Percentiles rank a stretch among this genome's conserved stretches.
Conservation (phyloP, 805 yeast species). For the Schwanniomyces occidentalis region DNA sequence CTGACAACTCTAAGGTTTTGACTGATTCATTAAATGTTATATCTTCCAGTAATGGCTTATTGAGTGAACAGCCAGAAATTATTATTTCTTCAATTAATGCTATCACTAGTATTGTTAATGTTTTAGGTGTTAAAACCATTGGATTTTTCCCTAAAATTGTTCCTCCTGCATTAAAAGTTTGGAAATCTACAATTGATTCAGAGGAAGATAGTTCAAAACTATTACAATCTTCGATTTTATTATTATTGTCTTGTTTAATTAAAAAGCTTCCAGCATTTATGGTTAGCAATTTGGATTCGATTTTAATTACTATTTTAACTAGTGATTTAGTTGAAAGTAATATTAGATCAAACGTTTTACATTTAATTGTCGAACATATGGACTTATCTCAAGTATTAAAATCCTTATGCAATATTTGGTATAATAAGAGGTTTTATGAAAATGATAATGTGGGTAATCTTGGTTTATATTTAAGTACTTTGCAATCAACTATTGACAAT, state of each 20-base stretch:
- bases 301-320: conserved; percentile 57
- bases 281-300: conserved; percentile 62
- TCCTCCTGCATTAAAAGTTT: conserved; percentile 67
- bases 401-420: conserved; percentile 67
- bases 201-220: conserved; percentile 32
- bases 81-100: conserved; percentile 73
- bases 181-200: conserved; percentile 39
- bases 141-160: conserved; percentile 84
- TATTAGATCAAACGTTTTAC: conserved; percentile 62
- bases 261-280: conserved; percentile 87
- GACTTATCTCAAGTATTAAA: conserved; percentile 64
- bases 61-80: conserved; percentile 57
- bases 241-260: conserved; percentile 71
- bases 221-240: conserved; percentile 69
- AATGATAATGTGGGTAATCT: conserved; percentile 42
- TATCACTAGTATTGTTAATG: conserved; percentile 66
- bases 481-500: conserved; percentile 65
- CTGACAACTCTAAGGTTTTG: conserved; percentile 48
- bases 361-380: conserved; percentile 62
- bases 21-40: conserved; percentile 50
- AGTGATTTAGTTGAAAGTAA: conserved; percentile 60
- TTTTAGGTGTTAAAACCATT: conserved; percentile 82
- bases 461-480: conserved; percentile 66
- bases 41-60: conserved; percentile 52
- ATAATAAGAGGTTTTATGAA: conserved; percentile 31